Evolutionary conservation across 1,139 yeast genomes (phyloP).

Genomic region (Hansenula anomala): DNA sequence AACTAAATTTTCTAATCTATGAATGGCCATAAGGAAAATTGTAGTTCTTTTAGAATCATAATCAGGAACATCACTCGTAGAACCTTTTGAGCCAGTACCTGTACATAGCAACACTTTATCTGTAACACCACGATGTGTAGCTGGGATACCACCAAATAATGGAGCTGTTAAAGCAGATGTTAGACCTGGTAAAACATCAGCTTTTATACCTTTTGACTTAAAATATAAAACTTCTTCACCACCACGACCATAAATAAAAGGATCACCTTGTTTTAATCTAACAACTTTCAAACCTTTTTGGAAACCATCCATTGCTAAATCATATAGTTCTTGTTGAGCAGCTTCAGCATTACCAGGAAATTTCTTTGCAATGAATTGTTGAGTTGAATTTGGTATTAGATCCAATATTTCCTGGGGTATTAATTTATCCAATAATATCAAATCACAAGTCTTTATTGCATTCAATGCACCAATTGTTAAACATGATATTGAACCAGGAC

Average conservation of each 20-base stretch:
- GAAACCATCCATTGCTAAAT: constrained; percentile 63
- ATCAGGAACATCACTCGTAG: constrained; percentile 72
- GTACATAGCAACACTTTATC: constrained; percentile 92
- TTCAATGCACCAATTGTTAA: constrained; percentile 82
- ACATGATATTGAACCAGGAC: constrained; percentile 85
- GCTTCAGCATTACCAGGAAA: constrained; percentile 96
- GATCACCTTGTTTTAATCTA: constrained; percentile 93
- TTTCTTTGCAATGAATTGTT: constrained; percentile 83
- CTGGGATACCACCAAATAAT: constrained; percentile 75
- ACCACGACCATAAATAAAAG: constrained; percentile 94
- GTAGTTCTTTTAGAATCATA: constrained; percentile 72
- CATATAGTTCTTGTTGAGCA: constrained; percentile 81
- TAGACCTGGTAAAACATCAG: constrained; percentile 79
- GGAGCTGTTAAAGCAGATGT: constrained; percentile 91
- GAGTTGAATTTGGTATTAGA: constrained; percentile 69
- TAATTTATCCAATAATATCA: constrained; percentile 82
- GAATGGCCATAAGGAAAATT: constrained; percentile 85
- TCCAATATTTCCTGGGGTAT: constrained; percentile 87
- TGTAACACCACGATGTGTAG: constrained; percentile 88
- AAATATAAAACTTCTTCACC: constrained; percentile 85
- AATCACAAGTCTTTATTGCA: constrained; percentile 77
- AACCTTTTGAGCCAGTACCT: constrained; percentile 90
- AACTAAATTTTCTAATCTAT: constrained; percentile 69
- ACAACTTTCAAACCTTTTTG: constrained; percentile 73
- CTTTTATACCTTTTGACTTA: constrained; percentile 58